Evolutionary conservation across 2,329 filamentous ascomycete genomes (phyloP).

Genomic region (Fusarium sulawesiense): DNA sequence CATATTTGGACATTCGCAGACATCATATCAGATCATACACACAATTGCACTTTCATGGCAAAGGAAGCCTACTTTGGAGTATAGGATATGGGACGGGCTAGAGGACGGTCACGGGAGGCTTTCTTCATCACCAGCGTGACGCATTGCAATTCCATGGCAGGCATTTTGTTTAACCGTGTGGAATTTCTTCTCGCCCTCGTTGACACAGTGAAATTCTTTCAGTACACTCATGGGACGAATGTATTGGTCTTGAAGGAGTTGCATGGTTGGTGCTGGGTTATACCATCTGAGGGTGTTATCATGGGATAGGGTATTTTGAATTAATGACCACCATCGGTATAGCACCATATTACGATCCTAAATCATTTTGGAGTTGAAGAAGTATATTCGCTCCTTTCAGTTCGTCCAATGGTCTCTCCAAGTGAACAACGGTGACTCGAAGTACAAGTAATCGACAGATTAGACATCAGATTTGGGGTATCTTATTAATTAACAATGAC

Average conservation of each 20-base stretch:
- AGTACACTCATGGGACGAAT: constrained; percentile 11
- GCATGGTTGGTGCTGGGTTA: constrained; percentile 26
- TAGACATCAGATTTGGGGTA: constrained; percentile 9
- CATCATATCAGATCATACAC: constrained; percentile 20
- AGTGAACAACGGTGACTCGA: neutral
- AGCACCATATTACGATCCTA: neutral
- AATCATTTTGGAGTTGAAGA: neutral
- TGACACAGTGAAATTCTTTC: constrained; percentile 16
- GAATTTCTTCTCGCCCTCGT: constrained; percentile 6
- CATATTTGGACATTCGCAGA: constrained; percentile 17
- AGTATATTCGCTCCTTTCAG: neutral
- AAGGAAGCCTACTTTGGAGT: constrained; percentile 30
- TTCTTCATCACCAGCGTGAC: constrained; percentile 32
- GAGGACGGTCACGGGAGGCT: constrained; percentile 28
- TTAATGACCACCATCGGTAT: constrained; percentile 4
- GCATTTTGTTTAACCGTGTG: constrained; percentile 34
- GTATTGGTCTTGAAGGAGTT: constrained; percentile 26
- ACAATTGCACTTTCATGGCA: constrained; percentile 26
- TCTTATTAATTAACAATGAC: constrained; percentile 8
- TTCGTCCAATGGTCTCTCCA: neutral
- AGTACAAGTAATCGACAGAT: neutral
- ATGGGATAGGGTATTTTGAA: constrained; percentile 5
- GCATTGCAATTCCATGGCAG: constrained; percentile 38
- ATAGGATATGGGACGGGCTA: constrained; percentile 30
- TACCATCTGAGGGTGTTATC: constrained; percentile 21